Base-by-base conservation (phyloP, 23 red algal species). In the Agarophyton chilense region DNA sequence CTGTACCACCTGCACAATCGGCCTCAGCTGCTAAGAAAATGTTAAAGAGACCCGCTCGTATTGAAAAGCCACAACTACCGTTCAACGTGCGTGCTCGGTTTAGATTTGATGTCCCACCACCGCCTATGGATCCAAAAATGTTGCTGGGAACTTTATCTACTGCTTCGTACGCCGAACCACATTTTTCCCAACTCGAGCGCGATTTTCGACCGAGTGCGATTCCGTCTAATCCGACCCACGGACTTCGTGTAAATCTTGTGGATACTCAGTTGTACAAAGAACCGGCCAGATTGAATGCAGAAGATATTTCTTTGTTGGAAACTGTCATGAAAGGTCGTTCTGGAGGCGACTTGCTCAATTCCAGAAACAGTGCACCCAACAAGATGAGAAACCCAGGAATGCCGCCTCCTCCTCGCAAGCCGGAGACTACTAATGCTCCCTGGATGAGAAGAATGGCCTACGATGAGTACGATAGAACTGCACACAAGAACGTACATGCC, bases 101-200 rank as follows among this genome's bases (percentile, higher is more conserved):
- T 75, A 73, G 88, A 38, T 91, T 91, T 52, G 88, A 81, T 41
- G 52, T 91, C 12, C 88, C 88, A 9, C 54, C 55, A 41, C 88
- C 88, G 16, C 88, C 88, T 2, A 82, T 82, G 77, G 88, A 91
- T 73, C 88, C 65, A 52, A 91, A 91, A 38, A 91, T 91, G 88
- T 76, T 91, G 42, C 76, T 81, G 8, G 88, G 88, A 26, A 35
- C 64, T 16, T 60, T 91, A 14, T 81, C 88, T 31, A 81, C 88
- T 8, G 52, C 88, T 38, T 72, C 88, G n/a, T 81, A 81, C 45
- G 51, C 88, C 44, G 45, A 62, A 19, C 88, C 77, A 4, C 35
- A 58, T 42, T 42, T 81, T 44, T 81, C 88, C 41, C 40, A 72
- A 4, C 88, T 91, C 2, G 88, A 91, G 35, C 77, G 60, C 21